Evolutionary conservation across 2,329 filamentous ascomycete genomes (phyloP), one percentile per base, ranked within the genome.

Genomic region (Botrytis medusae): DNA sequence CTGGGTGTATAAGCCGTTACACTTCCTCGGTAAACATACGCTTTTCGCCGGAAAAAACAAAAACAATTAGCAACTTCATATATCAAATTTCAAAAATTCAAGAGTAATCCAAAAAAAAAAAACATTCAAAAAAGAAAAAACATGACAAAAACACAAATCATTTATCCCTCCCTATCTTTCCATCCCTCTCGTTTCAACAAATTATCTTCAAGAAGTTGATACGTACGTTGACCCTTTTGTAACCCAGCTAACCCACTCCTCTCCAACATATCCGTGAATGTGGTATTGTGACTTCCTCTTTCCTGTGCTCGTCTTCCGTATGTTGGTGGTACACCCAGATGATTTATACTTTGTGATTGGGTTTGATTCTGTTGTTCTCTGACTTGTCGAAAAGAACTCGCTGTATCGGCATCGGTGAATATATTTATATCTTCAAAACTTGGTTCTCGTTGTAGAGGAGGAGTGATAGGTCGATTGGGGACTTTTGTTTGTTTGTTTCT

Each of bases 201-300:
- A 64, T 48, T 64, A 51, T 71, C 57, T 48, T 62, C 40, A 57
- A 51, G 42, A 70, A 61, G 67, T 40, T 54, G 48, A 71, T 46
- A 78, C 79, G 76, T 70, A 80, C 79, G 79, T 68, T 80, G 78
- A 63, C 78, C 78, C 61, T 80, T 81, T 63, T 75, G 75, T 59
- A 81, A 72, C 16, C 85, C 74, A 79, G 81, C 72, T 80, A 83
- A 63, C 80, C 25, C 84, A 83, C 34, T 85, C 74, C 84, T 81
- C 72, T 86, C 83, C 84, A 89, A 86, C 78, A 89, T 83, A 76
- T 85, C 84, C n/a, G 85, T 84, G 75, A 89, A 87, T 0, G 85
- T 87, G 0, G 87, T 81, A 69, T 78, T 77, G 40, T 76, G 74
- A 64, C 76, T 80, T 18, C 60, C 72, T 32, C 51, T 59, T 34